Base-by-base conservation (phyloP, 352 stramenopile species). In the Phytophthora sansomeana region DNA sequence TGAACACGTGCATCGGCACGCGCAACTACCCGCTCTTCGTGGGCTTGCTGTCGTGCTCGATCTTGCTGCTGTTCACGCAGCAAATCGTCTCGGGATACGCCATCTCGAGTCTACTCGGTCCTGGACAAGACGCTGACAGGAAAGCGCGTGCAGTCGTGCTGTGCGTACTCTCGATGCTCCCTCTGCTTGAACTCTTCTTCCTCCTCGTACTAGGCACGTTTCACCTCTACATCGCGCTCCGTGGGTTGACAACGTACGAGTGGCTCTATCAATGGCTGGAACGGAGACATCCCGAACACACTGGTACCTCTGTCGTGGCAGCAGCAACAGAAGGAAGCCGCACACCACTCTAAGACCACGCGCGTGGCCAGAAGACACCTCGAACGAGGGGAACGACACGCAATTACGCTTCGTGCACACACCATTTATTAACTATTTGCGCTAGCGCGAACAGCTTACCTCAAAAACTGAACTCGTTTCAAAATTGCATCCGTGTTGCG, bases 1-100 rank as follows among this genome's bases (percentile, higher is more conserved):
- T 98, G 53, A 98, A 98, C 72, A 98, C 93, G 39, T 98, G 96
- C 74, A 91, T 98, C 33, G 93, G 93, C 43, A 73, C 69, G 44
- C 77, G 76, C 59, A 93, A 91, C 70, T 84, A 90, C 56, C 64
- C 65, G 63, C 73, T 87, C 3, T 92, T 91, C 52, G 74, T 86
- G 7, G 78, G 65, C 14, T 64, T 92, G 41, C 57, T 94, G 28
- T 77, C 69, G 49, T 90, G 76, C 62, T 62, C 82, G 11, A 85
- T 83, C 33, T 58, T 90, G 39, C 66, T 90, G 42, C 56, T 92
- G 30, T 14, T 72, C 17, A 88, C 78, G 14, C 82, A 93, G 67
- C 68, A 85, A 24, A 50, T 77, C 16, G 65, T 92, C 58, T 70
- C 81, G 16, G 56, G 54, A 10, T 87, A 78, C 47, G 73, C 83